These are phyloP conservation scores for Ascocoryne sarcoides DNA, from an alignment of 2,329 filamentous ascomycete species.

Conservation along the genomic window DNA sequence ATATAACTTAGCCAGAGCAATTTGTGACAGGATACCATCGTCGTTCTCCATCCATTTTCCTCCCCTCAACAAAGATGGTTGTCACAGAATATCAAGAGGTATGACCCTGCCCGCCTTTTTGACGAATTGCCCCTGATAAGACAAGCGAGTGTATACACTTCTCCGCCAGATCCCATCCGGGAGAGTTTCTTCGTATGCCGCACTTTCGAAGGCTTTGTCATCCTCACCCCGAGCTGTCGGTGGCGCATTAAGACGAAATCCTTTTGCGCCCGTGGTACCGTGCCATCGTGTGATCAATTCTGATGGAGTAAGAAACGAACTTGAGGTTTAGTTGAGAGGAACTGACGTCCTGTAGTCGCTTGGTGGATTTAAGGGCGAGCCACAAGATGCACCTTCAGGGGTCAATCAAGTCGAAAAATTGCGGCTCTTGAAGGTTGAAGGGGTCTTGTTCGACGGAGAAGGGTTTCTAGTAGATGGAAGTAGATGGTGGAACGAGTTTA, in stretches of 20 bases:
- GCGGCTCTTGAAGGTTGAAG: conserved; percentile 36
- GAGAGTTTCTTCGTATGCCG: conserved; percentile 50
- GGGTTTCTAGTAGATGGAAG: conserved; percentile 35
- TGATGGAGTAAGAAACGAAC: conserved; percentile 37
- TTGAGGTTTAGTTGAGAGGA: no score
- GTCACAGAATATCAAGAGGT: conserved; percentile 22
- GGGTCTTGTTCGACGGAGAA: conserved; percentile 37
- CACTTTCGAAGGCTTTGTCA: conserved; percentile 44
- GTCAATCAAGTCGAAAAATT: conserved; percentile 39
- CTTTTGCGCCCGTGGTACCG: conserved; percentile 53
- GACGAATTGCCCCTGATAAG: neutral
- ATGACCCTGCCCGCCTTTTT: neutral
- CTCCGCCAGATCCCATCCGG: conserved; percentile 53
- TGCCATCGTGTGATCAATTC: conserved; percentile 52
- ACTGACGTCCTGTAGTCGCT: no score
- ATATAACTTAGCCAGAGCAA: no score
- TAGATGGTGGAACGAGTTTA: conserved; percentile 37
- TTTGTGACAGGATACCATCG: no score
- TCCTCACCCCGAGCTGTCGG: conserved; percentile 57
- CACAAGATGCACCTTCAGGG: conserved; percentile 40
- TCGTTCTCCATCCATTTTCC: no score
- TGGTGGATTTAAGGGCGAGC: conserved; percentile 43
- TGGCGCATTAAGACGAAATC: conserved; percentile 50
- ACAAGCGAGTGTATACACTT: conserved; percentile 41
- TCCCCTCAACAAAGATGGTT: conserved; percentile 13